Conservation (phyloP, 208 protist genomes). For the Zelonia costaricensis region DNA sequence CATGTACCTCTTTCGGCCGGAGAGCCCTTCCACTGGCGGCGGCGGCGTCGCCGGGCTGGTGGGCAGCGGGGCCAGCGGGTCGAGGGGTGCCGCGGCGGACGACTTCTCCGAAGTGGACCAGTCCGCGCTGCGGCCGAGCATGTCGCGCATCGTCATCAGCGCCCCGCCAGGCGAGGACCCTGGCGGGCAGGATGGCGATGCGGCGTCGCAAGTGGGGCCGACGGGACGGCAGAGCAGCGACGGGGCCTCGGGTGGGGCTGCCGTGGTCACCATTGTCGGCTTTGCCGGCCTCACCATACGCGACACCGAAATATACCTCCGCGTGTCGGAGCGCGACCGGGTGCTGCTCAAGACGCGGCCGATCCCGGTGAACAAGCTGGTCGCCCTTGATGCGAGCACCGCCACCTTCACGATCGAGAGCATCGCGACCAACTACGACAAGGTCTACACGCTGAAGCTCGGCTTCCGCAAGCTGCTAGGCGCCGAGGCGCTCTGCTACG, state of each 20-base stretch:
- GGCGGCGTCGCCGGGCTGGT: neutral
- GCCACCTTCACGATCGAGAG: constrained; percentile 29
- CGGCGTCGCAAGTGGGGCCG: too few relatives aligned
- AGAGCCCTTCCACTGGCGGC: neutral
- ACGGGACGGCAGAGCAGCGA: too few relatives aligned
- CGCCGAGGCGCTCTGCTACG: constrained; percentile 44
- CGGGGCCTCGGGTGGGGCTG: too few relatives aligned
- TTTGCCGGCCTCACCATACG: constrained; percentile 25
- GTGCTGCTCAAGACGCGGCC: constrained; percentile 35
- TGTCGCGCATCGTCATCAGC: neutral
- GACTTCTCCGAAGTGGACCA: neutral
- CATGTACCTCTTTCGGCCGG: constrained; percentile 4
- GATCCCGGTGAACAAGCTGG: constrained; percentile 29
- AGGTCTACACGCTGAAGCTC: constrained; percentile 61
- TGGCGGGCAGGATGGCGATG: neutral
- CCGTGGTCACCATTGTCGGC: constrained; percentile 32
- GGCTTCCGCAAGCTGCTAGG: constrained; percentile 27
- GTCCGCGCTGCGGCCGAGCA: neutral
- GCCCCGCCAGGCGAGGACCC: neutral
- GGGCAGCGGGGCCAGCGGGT: neutral
- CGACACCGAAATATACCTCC: constrained; percentile 38
- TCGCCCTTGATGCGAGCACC: constrained; percentile 15
- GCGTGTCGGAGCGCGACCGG: constrained; percentile 27
- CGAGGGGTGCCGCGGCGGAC: neutral
- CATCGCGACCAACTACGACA: constrained; percentile 20